Conservation (phyloP, 768 basidiomycete species). For the Symmetrospora coprosmae region DNA sequence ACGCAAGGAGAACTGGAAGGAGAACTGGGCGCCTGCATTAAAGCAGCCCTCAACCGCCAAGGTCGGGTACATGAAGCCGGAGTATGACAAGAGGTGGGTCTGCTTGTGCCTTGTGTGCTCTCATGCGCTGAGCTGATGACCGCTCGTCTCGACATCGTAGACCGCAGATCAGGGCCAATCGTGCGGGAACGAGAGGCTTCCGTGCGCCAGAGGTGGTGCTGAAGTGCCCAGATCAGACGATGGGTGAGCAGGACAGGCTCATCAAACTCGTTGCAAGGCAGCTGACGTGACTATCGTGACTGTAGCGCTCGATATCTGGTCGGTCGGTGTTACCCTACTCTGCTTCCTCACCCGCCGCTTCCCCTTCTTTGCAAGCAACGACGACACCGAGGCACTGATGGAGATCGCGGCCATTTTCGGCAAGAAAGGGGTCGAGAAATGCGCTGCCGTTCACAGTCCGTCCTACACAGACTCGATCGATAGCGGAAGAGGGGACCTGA, state of each 20-base stretch:
- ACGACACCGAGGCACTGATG: conserved; percentile 89
- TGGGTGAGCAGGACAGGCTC: conserved; percentile 49
- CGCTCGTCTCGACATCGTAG: conserved; percentile 37
- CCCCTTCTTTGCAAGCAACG: conserved; percentile 81
- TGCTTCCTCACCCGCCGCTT: conserved; percentile 87
- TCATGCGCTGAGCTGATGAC: background rate
- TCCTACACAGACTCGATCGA: conserved; percentile 18
- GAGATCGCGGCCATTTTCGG: conserved; percentile 84
- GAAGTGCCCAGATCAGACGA: conserved; percentile 84
- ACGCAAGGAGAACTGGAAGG: conserved; percentile 23
- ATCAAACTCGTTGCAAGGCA: background rate
- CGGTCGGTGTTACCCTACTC: conserved; percentile 76
- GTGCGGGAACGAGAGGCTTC: conserved; percentile 92
- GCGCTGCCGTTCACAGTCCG: conserved; percentile 77
- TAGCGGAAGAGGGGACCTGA: background rate
- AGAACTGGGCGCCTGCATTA: conserved; percentile 27
- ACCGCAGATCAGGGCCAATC: conserved; percentile 76
- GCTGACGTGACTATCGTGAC: background rate
- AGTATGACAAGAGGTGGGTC: conserved; percentile 42
- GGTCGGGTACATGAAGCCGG: conserved; percentile 50
- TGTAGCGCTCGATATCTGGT: conserved; percentile 91
- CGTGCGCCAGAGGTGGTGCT: conserved; percentile 89
- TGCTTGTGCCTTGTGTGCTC: background rate
- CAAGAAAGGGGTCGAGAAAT: conserved; percentile 61
- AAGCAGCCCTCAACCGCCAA: conserved; percentile 44